A percentile compares a stretch with the other conserved stretches of the same genome.
phyloP scores from a whole-genome alignment of 2,329 filamentous ascomycete species.

The Hypoxylon sp. region DNA sequence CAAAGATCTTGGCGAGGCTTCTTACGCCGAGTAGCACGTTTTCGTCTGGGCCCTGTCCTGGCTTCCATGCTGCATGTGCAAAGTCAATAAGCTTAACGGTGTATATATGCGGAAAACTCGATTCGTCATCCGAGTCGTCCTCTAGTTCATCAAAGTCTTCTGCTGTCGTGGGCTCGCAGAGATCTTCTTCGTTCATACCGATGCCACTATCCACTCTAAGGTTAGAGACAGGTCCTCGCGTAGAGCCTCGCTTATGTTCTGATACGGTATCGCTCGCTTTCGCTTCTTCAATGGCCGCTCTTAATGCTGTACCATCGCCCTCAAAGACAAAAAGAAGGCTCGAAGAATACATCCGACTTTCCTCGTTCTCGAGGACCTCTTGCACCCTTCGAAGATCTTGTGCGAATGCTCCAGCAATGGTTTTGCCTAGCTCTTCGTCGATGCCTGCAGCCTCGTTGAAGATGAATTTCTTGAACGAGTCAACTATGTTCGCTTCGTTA shows the following conservation, averaged over 20 bases:
- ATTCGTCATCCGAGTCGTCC: constrained; percentile 70
- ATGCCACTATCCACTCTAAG: constrained; percentile 71
- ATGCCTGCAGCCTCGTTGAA: constrained; percentile 73
- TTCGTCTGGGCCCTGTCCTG: constrained; percentile 87
- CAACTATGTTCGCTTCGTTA: constrained; percentile 67
- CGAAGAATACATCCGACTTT: constrained; percentile 75
- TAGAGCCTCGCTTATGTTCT: constrained; percentile 47
- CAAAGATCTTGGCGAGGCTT: constrained; percentile 79
- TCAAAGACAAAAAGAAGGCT: constrained; percentile 76
- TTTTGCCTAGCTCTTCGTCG: constrained; percentile 69
- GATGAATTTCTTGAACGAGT: constrained; percentile 70
- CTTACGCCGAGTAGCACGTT: constrained; percentile 83
- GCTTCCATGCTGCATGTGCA: constrained; percentile 89
- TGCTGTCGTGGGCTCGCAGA: constrained; percentile 45
- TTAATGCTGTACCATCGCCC: constrained; percentile 71
- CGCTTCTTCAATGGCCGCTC: constrained; percentile 68
- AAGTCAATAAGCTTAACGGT: constrained; percentile 95
- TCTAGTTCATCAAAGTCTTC: constrained; percentile 57
- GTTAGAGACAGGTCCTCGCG: constrained; percentile 51
- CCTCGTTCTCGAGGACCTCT: constrained; percentile 67
- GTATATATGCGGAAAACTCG: constrained; percentile 70
- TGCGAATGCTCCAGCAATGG: constrained; percentile 69
- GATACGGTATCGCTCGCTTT: constrained; percentile 61
- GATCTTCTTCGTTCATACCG: constrained; percentile 64
- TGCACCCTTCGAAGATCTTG: constrained; percentile 68